Percentiles rank a stretch among this genome's conserved stretches.
These are phyloP conservation scores for Acacia acuminata DNA, from an alignment of 306 rosid genomes.

Conservation along the genomic window DNA sequence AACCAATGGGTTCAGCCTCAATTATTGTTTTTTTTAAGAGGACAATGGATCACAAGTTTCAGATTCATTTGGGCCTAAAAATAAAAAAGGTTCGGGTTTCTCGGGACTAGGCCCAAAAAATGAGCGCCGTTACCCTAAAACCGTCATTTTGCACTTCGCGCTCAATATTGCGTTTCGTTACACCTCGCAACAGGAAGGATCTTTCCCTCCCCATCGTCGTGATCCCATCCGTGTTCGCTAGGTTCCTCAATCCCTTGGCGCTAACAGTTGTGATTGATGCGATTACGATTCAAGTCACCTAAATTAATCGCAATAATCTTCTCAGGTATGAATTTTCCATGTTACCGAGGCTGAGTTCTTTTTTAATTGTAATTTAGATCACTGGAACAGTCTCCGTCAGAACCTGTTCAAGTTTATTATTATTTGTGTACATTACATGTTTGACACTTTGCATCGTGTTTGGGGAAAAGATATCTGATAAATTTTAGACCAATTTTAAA, in stretches of 20 bases:
- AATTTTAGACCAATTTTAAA: slow-evolving; percentile 2
- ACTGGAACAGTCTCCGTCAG: neutral
- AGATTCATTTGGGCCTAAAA: neutral
- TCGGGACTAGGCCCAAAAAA: neutral
- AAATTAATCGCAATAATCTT: neutral
- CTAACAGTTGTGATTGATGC: slow-evolving; percentile 1
- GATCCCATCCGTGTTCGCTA: neutral
- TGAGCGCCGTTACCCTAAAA: neutral
- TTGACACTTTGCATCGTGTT: slow-evolving; percentile 2
- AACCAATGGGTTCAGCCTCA: neutral
- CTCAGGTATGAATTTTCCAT: slow-evolving; percentile 19
- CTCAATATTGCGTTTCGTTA: neutral
- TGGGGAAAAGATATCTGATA: neutral
- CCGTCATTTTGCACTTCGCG: neutral
- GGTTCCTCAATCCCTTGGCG: slow-evolving; percentile 9
- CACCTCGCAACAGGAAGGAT: neutral
- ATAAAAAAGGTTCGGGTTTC: neutral
- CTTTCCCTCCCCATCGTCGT: neutral
- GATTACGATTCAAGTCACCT: neutral
- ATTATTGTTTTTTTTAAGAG: too few relatives aligned
- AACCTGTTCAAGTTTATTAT: neutral
- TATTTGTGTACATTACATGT: neutral
- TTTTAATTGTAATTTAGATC: neutral
- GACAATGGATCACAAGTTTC: neutral
- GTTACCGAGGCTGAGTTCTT: neutral